Evolutionary conservation across 176 grass and related monocot species (phyloP), one percentile per base, ranked within the genome.

Genomic region (Oryza australiensis): DNA sequence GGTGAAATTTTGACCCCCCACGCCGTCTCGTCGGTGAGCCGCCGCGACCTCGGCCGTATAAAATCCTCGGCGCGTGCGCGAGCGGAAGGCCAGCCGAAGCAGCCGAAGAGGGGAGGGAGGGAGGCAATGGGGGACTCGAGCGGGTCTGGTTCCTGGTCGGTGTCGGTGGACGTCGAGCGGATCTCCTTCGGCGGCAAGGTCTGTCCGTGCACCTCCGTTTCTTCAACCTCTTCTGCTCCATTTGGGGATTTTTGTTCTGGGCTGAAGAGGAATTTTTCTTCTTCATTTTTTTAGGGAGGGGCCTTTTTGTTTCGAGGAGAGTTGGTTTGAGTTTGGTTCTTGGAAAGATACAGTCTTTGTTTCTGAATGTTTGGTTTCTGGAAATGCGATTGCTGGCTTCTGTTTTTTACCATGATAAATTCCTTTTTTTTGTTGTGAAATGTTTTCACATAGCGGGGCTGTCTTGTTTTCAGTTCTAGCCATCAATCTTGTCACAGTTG

Each of bases 111-210:
- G 35, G 18, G 42, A 29, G 29, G 49, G 3, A 40, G 35, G 24
- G 29, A 18, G 3, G 68, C 77, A 64, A 97, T 97, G 94, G 82
- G 82, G 65, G 94, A 97, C 1, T 94, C 94, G 7, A 97, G 91
- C 62, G 78, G 82, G 18, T 97, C 79, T 1, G 53, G 29, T 0
- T 87, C 94, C 0, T 65, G 29, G 0, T 82, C 94, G 3, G 87
- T 94, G 43, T 91, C 89, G 49, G 83, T 97, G 30, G 94, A 94
- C 74, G 62, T 92, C 79, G 94, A 97, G 71, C 84, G 87, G 68
- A 92, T 97, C 75, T 94, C 89, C 70, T 91, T 94, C 60, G 94
- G 87, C 22, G 91, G 89, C 88, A 88, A 94, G 94, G 94, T 97
- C 35, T 60, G 46, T 74, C 57, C 26, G 0, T 14, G 16, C 48